Conservation (phyloP, 2,329 filamentous ascomycete genomes). For the Cladosporium sp. region DNA sequence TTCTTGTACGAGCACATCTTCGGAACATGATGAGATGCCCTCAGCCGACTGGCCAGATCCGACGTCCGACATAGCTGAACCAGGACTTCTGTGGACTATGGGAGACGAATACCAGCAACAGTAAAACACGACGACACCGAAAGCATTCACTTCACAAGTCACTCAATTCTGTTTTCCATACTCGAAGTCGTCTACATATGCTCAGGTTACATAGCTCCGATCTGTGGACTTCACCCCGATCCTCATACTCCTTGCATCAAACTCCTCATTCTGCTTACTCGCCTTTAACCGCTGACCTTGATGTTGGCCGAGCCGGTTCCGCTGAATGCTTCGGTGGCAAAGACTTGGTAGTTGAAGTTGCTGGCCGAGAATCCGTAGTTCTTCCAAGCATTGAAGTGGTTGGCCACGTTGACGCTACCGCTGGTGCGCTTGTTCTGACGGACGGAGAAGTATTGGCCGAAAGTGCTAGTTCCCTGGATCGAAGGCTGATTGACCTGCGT, state of each 20-base stretch:
- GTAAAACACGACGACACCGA: too few relatives aligned
- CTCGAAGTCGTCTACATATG: too few relatives aligned
- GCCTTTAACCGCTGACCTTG: constrained; percentile 19
- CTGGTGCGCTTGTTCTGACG: constrained; percentile 29
- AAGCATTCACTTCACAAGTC: too few relatives aligned
- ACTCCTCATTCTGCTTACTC: not conserved
- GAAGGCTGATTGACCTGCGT: constrained; percentile 41
- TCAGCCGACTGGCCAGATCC: too few relatives aligned
- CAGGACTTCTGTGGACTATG: too few relatives aligned
- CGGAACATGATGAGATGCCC: too few relatives aligned
- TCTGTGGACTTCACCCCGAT: too few relatives aligned
- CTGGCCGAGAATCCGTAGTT: constrained; percentile 47
- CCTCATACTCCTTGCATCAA: not conserved
- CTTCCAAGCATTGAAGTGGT: constrained; percentile 39
- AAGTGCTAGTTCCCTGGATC: constrained; percentile 36
- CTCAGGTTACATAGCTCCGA: too few relatives aligned
- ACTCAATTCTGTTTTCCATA: too few relatives aligned
- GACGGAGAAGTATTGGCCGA: constrained; percentile 40
- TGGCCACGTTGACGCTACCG: constrained; percentile 25
- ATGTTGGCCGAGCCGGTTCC: constrained; percentile 48
- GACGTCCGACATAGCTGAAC: too few relatives aligned
- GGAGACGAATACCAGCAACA: too few relatives aligned
- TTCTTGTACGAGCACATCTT: too few relatives aligned
- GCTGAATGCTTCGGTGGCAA: constrained; percentile 50
- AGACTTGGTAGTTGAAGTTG: constrained; percentile 50